Percentiles rank a stretch among this genome's conserved stretches.
phyloP scores from a whole-genome alignment of 306 rosid genomes.

The Lotus japonicus region DNA sequence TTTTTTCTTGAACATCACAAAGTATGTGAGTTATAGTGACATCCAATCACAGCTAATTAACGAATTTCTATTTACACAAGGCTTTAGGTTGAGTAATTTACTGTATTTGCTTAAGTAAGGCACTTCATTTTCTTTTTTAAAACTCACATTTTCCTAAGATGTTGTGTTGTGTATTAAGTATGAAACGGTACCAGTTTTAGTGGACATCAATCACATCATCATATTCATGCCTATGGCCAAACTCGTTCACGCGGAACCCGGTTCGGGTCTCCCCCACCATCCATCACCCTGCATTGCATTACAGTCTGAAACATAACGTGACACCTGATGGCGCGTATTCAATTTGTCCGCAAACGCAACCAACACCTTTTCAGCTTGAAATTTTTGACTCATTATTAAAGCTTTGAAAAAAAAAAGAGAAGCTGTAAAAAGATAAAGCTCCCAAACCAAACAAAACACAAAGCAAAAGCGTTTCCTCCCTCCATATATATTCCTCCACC shows the following conservation, averaged over 20 bases:
- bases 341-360: background rate
- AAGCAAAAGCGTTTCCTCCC: constrained; percentile 16
- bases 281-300: background rate
- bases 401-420: background rate
- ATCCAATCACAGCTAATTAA: too few relatives aligned
- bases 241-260: constrained; percentile 7
- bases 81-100: too few relatives aligned
- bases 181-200: background rate
- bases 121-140: too few relatives aligned
- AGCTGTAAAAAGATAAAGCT: constrained; percentile 18
- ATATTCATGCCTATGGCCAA: constrained; percentile 8
- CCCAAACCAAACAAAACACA: background rate
- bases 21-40: too few relatives aligned
- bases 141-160: too few relatives aligned
- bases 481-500: constrained; percentile 20
- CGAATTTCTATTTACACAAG: too few relatives aligned
- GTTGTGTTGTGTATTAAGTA: too few relatives aligned
- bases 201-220: constrained; percentile 12
- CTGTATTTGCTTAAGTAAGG: too few relatives aligned
- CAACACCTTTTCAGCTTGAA: background rate
- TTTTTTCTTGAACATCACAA: too few relatives aligned
- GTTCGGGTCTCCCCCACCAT: background rate
- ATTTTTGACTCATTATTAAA: constrained; percentile 25
- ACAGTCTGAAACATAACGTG: background rate
- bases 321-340: background rate